phyloP scores from a whole-genome alignment of 78 protist genomes.

The Paratrimastix pyriformis region DNA sequence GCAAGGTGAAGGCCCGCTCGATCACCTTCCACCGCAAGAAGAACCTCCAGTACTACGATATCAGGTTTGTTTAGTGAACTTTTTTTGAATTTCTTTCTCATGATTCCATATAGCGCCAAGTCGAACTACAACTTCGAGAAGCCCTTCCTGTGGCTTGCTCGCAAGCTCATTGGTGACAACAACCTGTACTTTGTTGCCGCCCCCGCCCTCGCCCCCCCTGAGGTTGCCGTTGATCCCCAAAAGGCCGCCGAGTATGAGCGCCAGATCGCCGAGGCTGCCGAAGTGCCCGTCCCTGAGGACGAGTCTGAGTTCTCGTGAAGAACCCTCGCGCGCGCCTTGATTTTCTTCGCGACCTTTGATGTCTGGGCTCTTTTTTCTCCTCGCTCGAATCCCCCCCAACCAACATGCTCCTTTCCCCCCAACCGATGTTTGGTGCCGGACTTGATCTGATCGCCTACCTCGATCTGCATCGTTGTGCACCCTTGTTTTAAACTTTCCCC shows the following conservation, averaged over 20 bases:
- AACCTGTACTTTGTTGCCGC: slow-evolving; percentile 57
- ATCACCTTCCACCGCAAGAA: slow-evolving; percentile 96
- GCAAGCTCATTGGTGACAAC: slow-evolving; percentile 73
- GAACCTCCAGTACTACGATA: slow-evolving; percentile 92
- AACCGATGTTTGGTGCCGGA: too few species aligned
- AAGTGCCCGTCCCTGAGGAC: not conserved
- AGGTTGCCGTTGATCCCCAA: slow-evolving; percentile 12
- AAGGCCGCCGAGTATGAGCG: not conserved
- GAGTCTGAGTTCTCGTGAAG: too few species aligned
- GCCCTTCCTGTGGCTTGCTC: slow-evolving; percentile 95
- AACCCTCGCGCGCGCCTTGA: too few species aligned
- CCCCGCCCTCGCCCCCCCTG: slow-evolving; percentile 62
- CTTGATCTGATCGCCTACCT: too few species aligned
- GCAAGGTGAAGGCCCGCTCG: slow-evolving; percentile 86
- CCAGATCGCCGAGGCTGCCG: not conserved
- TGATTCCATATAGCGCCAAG: slow-evolving; percentile 60
- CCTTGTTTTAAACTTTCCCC: too few species aligned
- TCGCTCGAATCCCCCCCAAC: too few species aligned
- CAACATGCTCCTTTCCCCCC: too few species aligned
- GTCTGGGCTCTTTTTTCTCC: too few species aligned
- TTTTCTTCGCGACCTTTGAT: too few species aligned
- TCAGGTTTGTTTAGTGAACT: slow-evolving; percentile 40
- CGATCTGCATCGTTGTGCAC: too few species aligned
- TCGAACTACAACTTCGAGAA: slow-evolving; percentile 97
- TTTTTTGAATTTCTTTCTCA: not conserved